Evolutionary conservation across 306 rosid species (phyloP).

Genomic region (Vicia villosa): DNA sequence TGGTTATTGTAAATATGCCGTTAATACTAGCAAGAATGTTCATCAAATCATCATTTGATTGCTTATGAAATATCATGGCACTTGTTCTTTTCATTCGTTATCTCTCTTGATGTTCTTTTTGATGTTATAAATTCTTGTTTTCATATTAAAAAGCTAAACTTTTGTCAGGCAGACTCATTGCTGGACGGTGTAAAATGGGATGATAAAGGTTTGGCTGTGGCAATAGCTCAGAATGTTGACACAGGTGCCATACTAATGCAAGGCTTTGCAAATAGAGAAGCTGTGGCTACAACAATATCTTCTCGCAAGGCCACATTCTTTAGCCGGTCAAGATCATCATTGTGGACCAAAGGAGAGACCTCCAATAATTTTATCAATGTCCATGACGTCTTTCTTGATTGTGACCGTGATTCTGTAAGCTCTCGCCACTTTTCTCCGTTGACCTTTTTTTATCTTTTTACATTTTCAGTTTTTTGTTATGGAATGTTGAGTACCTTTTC

Average conservation of each 20-base stretch:
- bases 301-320: slow-evolving; percentile 83
- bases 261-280: slow-evolving; percentile 89
- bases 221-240: slow-evolving; percentile 90
- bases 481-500: not conserved
- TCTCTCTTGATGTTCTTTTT: not conserved
- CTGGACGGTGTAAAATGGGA: slow-evolving; percentile 82
- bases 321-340: slow-evolving; percentile 75
- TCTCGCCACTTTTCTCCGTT: slow-evolving; percentile 8
- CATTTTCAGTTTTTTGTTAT: not conserved
- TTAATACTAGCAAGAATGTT: slow-evolving; percentile 6
- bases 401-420: slow-evolving; percentile 89
- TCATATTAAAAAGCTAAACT: slow-evolving; percentile 23
- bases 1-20: slow-evolving; percentile 10
- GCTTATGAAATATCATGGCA: slow-evolving; percentile 16
- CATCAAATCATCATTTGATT: not conserved
- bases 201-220: slow-evolving; percentile 81
- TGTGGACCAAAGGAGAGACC: slow-evolving; percentile 96
- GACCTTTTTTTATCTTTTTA: not conserved
- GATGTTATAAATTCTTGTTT: not conserved
- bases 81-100: not conserved
- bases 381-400: slow-evolving; percentile 75
- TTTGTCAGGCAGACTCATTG: slow-evolving; percentile 67
- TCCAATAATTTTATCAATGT: slow-evolving; percentile 89
- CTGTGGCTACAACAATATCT: slow-evolving; percentile 56
- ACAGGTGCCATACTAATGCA: slow-evolving; percentile 93